Base-by-base conservation (phyloP, 2,329 filamentous ascomycete genomes). In the Metarhizium robertsii region DNA sequence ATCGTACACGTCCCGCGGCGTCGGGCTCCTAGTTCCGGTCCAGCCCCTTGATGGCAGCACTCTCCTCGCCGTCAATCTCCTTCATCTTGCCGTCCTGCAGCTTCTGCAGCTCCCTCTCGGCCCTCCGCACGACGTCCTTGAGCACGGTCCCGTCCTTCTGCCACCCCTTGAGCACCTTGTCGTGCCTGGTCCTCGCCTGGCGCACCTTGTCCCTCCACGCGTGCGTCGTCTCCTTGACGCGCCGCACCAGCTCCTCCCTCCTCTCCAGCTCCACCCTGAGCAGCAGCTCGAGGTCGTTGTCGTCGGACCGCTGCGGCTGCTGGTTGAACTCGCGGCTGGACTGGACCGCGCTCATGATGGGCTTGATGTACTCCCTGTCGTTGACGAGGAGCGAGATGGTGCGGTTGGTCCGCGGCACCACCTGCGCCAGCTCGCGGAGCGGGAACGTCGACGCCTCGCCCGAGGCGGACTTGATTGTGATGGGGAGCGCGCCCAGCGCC, bases 241-340 rank as follows among this genome's bases (percentile, higher is more conserved):
- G 66, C 56, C 66, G 66, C 50, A 66, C 65, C 42, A 77, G 64
- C 54, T 77, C 79, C 32, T 80, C 79, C 54, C 69, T 72, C 60
- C 69, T 68, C 70, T 80, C 78, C 34, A 73, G 68, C 72, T 83
- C 79, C 54, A 82, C 68, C 63, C 74, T 74, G 58, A 84, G 72
- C 32, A 78, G 63, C 56, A 84, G 75, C 71, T 83, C 80, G 25
- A 83, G 75, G 67, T 80, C 78, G 67, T 83, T 83, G 66, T 83
- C 80, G 49, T 77, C 72, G 65, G 74, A 74, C 20, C 72, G 72
- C 74, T 83, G 81, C 50, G 80, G 79, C 73, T 82, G 79, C 74
- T 83, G 79, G 72, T 83, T 83, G 69, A 79, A 82, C 61, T 79
- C 73, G n/a, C 66, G 63, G 62, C 72, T 76, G 34, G 67, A 62